Base-by-base conservation (phyloP, 73 alveolate genomes). In the Urostyla sp. region DNA sequence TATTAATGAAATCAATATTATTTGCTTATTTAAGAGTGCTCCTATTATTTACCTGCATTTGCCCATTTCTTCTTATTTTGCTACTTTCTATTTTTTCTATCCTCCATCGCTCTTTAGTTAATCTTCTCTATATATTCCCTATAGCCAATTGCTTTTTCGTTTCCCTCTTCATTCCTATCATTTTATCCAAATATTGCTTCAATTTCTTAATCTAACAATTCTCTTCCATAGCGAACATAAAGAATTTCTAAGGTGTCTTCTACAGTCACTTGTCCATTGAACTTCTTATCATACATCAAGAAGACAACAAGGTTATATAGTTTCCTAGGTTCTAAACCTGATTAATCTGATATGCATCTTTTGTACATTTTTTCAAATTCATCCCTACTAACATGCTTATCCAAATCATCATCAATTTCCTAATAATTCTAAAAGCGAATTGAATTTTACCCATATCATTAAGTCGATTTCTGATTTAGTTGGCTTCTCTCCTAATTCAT, bases 201-300 rank as follows among this genome's bases (percentile, higher is more conserved):
- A 43, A 91, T 91, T 75, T 91, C 98, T 6, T 82, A 79, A 60
- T 92, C 95, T 10, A 92, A 51, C 20, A 44, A 49, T 37, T 92
- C 85, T 73, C 94, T 84, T 0, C 97, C 97, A 75, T 95, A 91
- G 57, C 99, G 81, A n/a, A 97, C 98, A 77, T 90, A 96, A 52
- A 97, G 92, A 38, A 97, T 85, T 85, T 97, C 97, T 72, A 97
- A 72, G 23, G 99, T 97, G 86, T 97, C 99, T 89, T 96, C 99
- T 61, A 89, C 98, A 21, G 98, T 93, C 61, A 96, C 92, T 66
- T 82, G 61, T 27, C 95, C 96, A 32, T 67, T 81, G 85, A 81
- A 90, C 58, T 88, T 96, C 84, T 95, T 95, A 80, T 94, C 98
- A 84, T 89, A 97, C 99, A 97, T 97, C 81, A 97, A 83, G 89